Conservation (phyloP, 164 flowering plant species). For the Cinnamomum chago region DNA sequence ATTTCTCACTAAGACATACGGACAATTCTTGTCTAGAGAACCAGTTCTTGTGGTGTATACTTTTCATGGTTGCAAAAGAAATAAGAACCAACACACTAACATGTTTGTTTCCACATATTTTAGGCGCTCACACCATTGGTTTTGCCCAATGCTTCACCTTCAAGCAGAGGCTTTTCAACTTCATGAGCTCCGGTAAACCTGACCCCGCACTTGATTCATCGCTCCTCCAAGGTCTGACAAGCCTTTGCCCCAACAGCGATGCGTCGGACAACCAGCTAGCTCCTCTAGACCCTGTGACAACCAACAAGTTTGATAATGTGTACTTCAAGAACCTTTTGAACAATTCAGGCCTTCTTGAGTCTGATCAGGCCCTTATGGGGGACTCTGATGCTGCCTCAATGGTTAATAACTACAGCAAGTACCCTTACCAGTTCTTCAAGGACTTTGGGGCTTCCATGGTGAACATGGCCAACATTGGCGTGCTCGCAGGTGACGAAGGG, state of each 20-base stretch:
- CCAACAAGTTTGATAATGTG: constrained; percentile 47
- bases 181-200: constrained; percentile 48
- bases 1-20: too few species aligned
- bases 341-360: constrained; percentile 56
- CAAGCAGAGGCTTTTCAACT: constrained; percentile 64
- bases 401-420: constrained; percentile 40
- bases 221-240: constrained; percentile 33
- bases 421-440: constrained; percentile 36
- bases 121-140: constrained; percentile 81
- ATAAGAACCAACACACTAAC: too few species aligned
- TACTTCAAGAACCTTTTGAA: constrained; percentile 47
- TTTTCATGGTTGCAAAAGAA: too few species aligned
- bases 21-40: too few species aligned
- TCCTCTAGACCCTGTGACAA: constrained; percentile 49
- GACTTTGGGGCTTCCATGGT: constrained; percentile 70
- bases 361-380: constrained; percentile 63
- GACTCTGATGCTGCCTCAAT: constrained; percentile 39
- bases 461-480: constrained; percentile 52
- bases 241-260: constrained; percentile 45
- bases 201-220: constrained; percentile 58
- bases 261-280: constrained; percentile 38
- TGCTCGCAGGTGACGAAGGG: constrained; percentile 55
- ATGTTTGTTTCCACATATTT: not conserved
- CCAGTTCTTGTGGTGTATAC: too few species aligned
- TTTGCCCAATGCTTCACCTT: constrained; percentile 67